These are phyloP conservation scores for Lactifluus volemus DNA, from an alignment of 768 basidiomycete genomes.

Conservation along the genomic window DNA sequence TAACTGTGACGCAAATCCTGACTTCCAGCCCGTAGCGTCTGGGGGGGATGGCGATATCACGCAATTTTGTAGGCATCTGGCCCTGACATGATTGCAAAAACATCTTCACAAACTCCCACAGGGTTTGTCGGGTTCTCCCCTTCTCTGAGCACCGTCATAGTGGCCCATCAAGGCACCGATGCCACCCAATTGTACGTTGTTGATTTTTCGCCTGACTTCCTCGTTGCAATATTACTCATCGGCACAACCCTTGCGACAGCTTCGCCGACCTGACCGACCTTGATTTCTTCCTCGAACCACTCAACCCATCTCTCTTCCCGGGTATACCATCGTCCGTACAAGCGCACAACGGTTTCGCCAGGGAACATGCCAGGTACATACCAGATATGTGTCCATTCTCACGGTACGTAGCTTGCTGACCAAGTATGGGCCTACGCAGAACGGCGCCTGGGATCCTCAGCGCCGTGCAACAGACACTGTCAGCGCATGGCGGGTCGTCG, in stretches of 20 bases:
- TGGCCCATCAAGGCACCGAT: constrained; percentile 34
- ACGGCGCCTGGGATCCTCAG: neutral
- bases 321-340: constrained; percentile 35
- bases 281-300: constrained; percentile 25
- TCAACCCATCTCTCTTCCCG: constrained; percentile 40
- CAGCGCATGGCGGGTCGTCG: neutral
- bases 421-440: neutral
- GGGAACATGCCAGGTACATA: constrained; percentile 30
- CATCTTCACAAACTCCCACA: constrained; percentile 16
- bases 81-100: neutral
- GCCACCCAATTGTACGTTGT: constrained; percentile 25
- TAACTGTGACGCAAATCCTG: constrained; percentile 40
- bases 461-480: neutral
- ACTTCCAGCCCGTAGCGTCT: constrained; percentile 39
- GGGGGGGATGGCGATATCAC: constrained; percentile 37
- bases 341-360: constrained; percentile 41
- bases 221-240: neutral
- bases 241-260: constrained; percentile 20
- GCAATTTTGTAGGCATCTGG: constrained; percentile 35
- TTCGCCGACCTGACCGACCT: constrained; percentile 34
- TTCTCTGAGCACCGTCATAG: constrained; percentile 27
- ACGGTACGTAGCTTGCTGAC: neutral
- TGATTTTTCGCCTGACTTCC: neutral
- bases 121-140: constrained; percentile 49
- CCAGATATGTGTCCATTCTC: no score